phyloP scores from a whole-genome alignment of 1,284 basidiomycete species.

The Leccinum subspadiceum region DNA sequence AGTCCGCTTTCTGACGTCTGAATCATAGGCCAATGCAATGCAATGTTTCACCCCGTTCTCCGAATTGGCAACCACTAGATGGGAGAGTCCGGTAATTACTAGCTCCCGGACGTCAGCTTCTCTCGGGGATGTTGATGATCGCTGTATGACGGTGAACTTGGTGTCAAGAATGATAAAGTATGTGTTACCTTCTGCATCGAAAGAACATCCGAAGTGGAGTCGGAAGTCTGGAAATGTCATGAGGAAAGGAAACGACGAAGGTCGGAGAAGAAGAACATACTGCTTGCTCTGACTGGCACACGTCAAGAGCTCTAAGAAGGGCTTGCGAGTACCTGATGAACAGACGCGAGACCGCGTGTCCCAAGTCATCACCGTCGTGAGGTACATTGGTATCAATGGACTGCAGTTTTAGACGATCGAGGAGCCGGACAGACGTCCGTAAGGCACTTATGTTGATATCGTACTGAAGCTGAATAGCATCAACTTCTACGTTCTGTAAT shows the following conservation, averaged over 20 bases:
- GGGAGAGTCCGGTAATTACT: slow-evolving; percentile 75
- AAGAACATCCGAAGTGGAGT: slow-evolving; percentile 52
- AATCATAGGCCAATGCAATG: slow-evolving; percentile 76
- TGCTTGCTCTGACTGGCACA: slow-evolving; percentile 43
- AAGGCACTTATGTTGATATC: slow-evolving; percentile 76
- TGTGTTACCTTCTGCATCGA: slow-evolving; percentile 48
- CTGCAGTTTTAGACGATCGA: slow-evolving; percentile 74
- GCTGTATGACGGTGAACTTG: slow-evolving; percentile 34
- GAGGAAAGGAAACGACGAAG: slow-evolving; percentile 5
- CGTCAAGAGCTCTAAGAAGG: slow-evolving; percentile 61
- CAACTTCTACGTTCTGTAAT: slow-evolving; percentile 29
- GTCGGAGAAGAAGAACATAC: slow-evolving; percentile 35
- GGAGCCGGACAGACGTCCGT: slow-evolving; percentile 69
- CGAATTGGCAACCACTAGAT: slow-evolving; percentile 82
- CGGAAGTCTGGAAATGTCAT: slow-evolving; percentile 38
- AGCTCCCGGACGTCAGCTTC: slow-evolving; percentile 67
- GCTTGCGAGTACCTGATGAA: slow-evolving; percentile 76
- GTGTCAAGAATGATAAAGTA: not conserved
- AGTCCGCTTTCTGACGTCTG: slow-evolving; percentile 68
- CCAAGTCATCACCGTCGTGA: slow-evolving; percentile 60
- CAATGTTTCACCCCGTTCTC: slow-evolving; percentile 90
- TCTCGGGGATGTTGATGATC: slow-evolving; percentile 46
- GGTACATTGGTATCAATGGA: slow-evolving; percentile 50
- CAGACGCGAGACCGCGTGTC: slow-evolving; percentile 70
- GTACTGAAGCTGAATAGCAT: slow-evolving; percentile 40